Conservation (phyloP, 2,329 filamentous ascomycete genomes). For the Nigrospora sphaerica region DNA sequence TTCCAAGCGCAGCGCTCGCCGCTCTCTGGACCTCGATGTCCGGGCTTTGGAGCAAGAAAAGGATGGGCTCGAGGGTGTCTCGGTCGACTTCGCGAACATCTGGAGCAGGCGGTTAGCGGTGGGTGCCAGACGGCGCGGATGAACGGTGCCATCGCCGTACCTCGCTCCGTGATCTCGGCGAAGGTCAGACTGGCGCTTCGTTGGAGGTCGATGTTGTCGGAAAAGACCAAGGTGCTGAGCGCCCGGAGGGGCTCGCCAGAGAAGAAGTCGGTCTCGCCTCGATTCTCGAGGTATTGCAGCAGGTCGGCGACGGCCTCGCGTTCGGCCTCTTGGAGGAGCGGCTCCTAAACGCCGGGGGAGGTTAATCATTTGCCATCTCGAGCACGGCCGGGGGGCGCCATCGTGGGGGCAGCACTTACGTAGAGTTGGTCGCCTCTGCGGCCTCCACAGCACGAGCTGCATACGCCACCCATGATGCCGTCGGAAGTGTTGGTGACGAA, state of each 20-base stretch:
- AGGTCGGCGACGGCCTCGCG: conserved; percentile 94
- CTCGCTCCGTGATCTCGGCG: conserved; percentile 97
- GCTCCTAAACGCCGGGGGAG: conserved; percentile 56
- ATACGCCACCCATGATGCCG: conserved; percentile 2
- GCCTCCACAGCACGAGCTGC: conserved; percentile 2
- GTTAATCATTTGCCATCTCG: too few relatives aligned
- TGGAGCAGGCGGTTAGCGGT: conserved; percentile 28
- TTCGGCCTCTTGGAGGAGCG: conserved; percentile 89
- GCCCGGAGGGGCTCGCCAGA: conserved; percentile 89
- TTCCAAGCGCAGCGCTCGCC: conserved; percentile 90
- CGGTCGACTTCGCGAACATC: conserved; percentile 95
- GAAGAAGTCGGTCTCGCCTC: conserved; percentile 97
- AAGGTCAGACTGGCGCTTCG: conserved; percentile 96
- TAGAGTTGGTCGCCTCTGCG: conserved; percentile 3
- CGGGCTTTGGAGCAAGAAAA: conserved; percentile 87
- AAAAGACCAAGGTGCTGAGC: conserved; percentile 92
- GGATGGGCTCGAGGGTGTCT: conserved; percentile 90
- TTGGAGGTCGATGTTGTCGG: conserved; percentile 96
- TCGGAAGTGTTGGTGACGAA: neutral
- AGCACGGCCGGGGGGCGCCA: neutral
- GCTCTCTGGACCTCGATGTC: conserved; percentile 97
- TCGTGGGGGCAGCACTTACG: neutral
- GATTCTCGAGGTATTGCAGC: conserved; percentile 91
- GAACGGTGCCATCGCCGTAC: conserved; percentile 39
- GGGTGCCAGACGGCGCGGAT: neutral